phyloP scores from a whole-genome alignment of 2,329 filamentous ascomycete species.

The Bipolaris gigantea region DNA sequence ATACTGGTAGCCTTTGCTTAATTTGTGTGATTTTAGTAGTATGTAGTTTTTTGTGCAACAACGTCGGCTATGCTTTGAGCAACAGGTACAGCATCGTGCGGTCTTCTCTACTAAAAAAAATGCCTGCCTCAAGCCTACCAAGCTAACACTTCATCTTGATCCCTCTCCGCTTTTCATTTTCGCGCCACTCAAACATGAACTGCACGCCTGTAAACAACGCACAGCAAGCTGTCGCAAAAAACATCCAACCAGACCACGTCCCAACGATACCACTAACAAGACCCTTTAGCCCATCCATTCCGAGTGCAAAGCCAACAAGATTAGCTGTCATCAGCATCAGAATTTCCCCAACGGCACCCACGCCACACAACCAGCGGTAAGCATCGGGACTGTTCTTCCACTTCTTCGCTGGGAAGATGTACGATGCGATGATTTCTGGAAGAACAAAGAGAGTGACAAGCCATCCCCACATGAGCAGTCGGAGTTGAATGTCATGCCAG shows the following conservation, averaged over 20 bases:
- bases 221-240: conserved; percentile 70
- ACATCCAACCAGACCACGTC: conserved; percentile 73
- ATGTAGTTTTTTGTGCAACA: background rate
- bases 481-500: conserved; percentile 95
- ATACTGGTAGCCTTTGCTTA: background rate
- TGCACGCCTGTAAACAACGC: conserved; percentile 83
- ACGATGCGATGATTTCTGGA: conserved; percentile 74
- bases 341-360: conserved; percentile 80
- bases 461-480: conserved; percentile 95
- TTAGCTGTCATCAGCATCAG: conserved; percentile 97
- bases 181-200: conserved; percentile 94
- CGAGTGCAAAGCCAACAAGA: conserved; percentile 90
- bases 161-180: conserved; percentile 79
- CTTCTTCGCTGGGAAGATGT: conserved; percentile 71
- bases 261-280: conserved; percentile 75
- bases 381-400: conserved; percentile 70
- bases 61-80: background rate
- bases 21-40: background rate
- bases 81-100: no score
- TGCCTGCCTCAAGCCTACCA: background rate
- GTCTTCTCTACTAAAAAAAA: background rate
- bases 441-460: conserved; percentile 91
- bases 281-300: conserved; percentile 80
- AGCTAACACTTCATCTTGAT: conserved; percentile 77
- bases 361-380: conserved; percentile 78